Base-by-base conservation (phyloP, 2,329 filamentous ascomycete species). In the Diaporthe sp. region DNA sequence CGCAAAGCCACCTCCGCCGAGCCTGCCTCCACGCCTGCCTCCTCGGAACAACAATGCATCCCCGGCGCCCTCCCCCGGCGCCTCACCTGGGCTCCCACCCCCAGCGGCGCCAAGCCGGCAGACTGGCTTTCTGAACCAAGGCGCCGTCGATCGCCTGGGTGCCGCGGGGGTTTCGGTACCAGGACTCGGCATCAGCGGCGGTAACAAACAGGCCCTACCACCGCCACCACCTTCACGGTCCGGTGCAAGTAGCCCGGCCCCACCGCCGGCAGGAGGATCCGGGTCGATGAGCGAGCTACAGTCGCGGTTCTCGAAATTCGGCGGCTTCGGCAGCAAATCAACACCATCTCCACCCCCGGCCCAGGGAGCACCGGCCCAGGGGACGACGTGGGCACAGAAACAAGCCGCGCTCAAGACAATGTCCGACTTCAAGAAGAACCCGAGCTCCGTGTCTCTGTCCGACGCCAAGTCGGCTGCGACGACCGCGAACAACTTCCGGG, bases 101-200 rank as follows among this genome's bases (percentile, higher is more conserved):
- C 65, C 65, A 12, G 65, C 65, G 15, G n/a, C 65, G 4, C 74
- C 77, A 55, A 71, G 74, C 28, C 65, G 53, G 62, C 77, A 78
- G 75, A 57, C 80, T 57, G 79, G 82, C 22, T 81, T 84, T 44
- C 78, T 90, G 46, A 90, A 90, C 79, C 86, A 88, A 79, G 90
- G 88, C 7, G 92, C 95, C 7, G 82, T 93, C 73, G 88, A 86
- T 75, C 89, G 94, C 57, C 87, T 98, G 12, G 91, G 92, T 15
- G 89, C 91, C 51, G 92, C 94, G 1, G 95, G 95, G 1, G 88
- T 98, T 8, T 94, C 92, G 0, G 94, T 98, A 0, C 93, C 95
- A 0, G 93, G 90, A 0, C 86, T 98, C 5, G 94, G 94, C 7
- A 97, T 98, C 76, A 31, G 62, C 25, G 57, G 71, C 13, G 59